These are phyloP conservation scores for Aureococcus anophagefferens DNA, from an alignment of 108 stramenopile species.

Conservation along the genomic window DNA sequence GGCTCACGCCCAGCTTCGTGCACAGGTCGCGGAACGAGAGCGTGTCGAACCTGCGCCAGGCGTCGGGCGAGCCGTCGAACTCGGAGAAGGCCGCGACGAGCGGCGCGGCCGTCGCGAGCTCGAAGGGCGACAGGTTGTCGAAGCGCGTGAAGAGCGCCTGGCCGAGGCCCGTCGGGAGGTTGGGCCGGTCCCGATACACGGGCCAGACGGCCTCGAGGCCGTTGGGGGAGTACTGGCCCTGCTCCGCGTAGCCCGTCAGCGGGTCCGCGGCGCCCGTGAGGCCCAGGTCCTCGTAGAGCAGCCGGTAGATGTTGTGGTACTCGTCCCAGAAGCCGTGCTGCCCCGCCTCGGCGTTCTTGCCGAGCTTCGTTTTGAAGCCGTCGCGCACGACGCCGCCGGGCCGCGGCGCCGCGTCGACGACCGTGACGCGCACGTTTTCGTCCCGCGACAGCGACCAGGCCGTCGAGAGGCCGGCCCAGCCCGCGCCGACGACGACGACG, in stretches of 20 bases:
- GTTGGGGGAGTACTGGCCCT: constrained; percentile 58
- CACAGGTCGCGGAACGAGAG: constrained; percentile 66
- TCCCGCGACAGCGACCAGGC: constrained; percentile 49
- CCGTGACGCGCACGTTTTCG: constrained; percentile 40
- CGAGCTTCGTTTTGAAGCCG: constrained; percentile 50
- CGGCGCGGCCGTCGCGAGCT: constrained; percentile 52
- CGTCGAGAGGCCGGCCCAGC: constrained; percentile 68
- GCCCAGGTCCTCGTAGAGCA: constrained; percentile 32
- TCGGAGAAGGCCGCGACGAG: constrained; percentile 60
- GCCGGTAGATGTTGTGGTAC: constrained; percentile 56
- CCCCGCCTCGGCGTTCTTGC: constrained; percentile 50
- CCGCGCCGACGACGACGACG: constrained; percentile 63
- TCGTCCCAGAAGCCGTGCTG: constrained; percentile 75
- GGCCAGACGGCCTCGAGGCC: constrained; percentile 66
- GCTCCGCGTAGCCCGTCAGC: constrained; percentile 57
- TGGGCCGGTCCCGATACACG: constrained; percentile 33
- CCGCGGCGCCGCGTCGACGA: constrained; percentile 56
- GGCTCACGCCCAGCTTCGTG: constrained; percentile 47
- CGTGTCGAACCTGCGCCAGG: constrained; percentile 57
- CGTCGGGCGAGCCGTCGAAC: constrained; percentile 53
- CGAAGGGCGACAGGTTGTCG: constrained; percentile 32
- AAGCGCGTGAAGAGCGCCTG: constrained; percentile 58
- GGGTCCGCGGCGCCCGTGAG: background rate
- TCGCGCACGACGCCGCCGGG: constrained; percentile 68
- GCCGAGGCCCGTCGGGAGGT: constrained; percentile 55